Base-by-base conservation (phyloP, 768 basidiomycete species). In the Tylopilus felleus region DNA sequence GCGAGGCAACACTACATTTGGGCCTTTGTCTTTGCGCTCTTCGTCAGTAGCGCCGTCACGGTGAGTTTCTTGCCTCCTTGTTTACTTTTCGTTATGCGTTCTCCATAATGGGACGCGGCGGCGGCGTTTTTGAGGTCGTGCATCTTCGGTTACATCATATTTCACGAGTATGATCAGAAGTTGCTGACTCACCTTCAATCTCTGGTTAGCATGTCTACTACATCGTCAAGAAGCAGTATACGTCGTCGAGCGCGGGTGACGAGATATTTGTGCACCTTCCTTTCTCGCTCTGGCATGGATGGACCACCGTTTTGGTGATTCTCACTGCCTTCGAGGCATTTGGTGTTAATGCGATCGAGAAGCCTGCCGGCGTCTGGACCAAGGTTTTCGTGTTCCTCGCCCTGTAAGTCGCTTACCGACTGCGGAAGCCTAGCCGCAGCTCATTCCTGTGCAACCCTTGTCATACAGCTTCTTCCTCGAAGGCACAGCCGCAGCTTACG, bases 371-470 rank as follows among this genome's bases (percentile, higher is more conserved):
- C 38, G 74, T 93, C 53, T 93, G 91, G 86, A 95, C 93, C 66
- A 94, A 95, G 66, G 85, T 96, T 66, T 93, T 95, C 61, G 96
- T 94, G 54, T 94, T 97, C 84, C 84, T 98, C 27, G 90, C 81
- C 40, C 75, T 96, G 84, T 90, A 73, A 64, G 87, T 60, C 53
- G 17, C 46, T 38, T 29, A 19, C 50, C 36, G 16, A 52, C 19
- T 41, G 29, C n/a, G 10, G 38, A 29, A 45, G 13, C 9, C 21
- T 21, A 36, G 33, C 36, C 28, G 23, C 53, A 47, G 49, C 47
- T 51, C 31, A 60, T 43, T 55, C 22, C 51, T 45, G 43, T 45
- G 52, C 29, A 29, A 8, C 41, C 31, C 29, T 38, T 55, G 28
- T 47, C 38, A 38, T 42, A 31, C 54, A 89, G 88, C 55, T 85